Evolutionary conservation across 192 early-diverging fungal species (phyloP).

Genomic region (Coemansia sp.): DNA sequence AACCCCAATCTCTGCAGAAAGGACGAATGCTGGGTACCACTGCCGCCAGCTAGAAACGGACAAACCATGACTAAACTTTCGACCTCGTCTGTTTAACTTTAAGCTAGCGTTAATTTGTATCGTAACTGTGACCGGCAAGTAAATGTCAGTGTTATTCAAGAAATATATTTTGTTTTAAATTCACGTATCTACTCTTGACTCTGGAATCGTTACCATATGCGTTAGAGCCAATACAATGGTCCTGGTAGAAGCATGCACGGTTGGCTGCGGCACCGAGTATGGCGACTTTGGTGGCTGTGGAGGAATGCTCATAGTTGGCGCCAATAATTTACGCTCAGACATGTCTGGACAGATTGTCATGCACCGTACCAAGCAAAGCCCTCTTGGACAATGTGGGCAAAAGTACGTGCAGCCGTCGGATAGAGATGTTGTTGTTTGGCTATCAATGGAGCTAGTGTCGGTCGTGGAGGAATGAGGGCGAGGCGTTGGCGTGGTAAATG

Average conservation of each 20-base stretch:
- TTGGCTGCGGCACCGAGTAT: not conserved
- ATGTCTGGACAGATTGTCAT: conserved; percentile 44
- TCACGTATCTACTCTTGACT: not conserved
- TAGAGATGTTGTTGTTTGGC: not conserved
- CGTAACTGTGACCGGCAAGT: not conserved
- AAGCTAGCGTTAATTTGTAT: not conserved
- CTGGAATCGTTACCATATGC: not conserved
- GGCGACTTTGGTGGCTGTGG: not conserved
- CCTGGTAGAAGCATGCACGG: not conserved
- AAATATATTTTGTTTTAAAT: not conserved
- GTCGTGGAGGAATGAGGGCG: not conserved
- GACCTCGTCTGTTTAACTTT: not conserved
- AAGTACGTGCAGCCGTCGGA: conserved; percentile 36
- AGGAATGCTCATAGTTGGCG: not conserved
- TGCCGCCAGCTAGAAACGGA: conserved; percentile 34
- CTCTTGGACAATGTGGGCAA: conserved; percentile 41
- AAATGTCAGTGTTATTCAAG: not conserved
- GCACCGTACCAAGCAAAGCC: conserved; percentile 36
- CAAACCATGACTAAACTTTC: not conserved
- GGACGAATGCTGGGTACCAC: conserved; percentile 50
- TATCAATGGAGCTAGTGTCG: not conserved
- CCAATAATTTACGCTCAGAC: not conserved
- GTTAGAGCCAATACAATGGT: not conserved
- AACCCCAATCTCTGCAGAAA: conserved; percentile 33
- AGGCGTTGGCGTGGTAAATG: not conserved